A percentile compares a stretch with the other conserved stretches of the same genome.
Evolutionary conservation across 495 filamentous ascomycete genomes (phyloP).

Genomic region (Poronia punctata): DNA sequence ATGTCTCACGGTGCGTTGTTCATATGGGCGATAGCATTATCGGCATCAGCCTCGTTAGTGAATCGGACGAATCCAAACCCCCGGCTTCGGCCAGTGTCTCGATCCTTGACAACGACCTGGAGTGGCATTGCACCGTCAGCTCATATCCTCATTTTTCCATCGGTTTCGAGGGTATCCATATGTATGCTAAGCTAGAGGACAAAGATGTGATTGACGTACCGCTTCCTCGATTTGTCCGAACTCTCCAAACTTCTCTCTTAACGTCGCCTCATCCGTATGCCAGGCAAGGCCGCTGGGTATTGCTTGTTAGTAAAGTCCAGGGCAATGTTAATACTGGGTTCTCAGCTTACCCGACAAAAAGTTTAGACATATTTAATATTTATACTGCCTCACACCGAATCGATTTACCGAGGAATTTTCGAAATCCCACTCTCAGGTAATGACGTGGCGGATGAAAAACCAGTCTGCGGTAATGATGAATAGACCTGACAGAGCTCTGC

Average conservation of each 20-base stretch:
- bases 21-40: slow-evolving; percentile 74
- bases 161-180: too few species aligned
- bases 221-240: slow-evolving; percentile 89
- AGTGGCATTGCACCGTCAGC: slow-evolving; percentile 15
- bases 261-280: slow-evolving; percentile 84
- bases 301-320: slow-evolving; percentile 1
- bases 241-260: slow-evolving; percentile 81
- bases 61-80: slow-evolving; percentile 97
- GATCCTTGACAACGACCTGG: slow-evolving; percentile 95
- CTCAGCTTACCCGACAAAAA: slow-evolving; percentile 75
- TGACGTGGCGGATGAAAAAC: too few species aligned
- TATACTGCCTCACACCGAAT: too few species aligned
- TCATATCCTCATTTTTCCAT: neutral
- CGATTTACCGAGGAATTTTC: too few species aligned
- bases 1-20: slow-evolving; percentile 83
- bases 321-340: neutral
- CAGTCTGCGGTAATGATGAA: too few species aligned
- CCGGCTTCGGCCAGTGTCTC: slow-evolving; percentile 89
- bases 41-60: slow-evolving; percentile 70
- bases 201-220: slow-evolving; percentile 47
- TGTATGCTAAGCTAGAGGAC: neutral
- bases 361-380: slow-evolving; percentile 76
- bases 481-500: too few species aligned
- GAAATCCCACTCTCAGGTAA: too few species aligned
- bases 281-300: slow-evolving; percentile 82